Evolutionary conservation across 441 rosid species (phyloP).

Genomic region (Erysimum pusillum): DNA sequence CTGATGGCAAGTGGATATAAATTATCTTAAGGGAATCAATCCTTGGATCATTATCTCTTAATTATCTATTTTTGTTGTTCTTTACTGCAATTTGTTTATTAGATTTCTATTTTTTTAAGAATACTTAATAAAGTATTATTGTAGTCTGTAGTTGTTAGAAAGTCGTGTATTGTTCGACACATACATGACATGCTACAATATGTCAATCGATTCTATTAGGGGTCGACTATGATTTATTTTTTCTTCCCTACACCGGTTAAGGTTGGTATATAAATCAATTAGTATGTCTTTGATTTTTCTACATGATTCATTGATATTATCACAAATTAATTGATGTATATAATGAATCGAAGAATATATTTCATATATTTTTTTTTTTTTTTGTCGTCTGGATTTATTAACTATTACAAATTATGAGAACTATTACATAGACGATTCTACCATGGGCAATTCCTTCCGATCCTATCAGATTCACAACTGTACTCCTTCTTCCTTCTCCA

Average conservation of each 20-base stretch:
- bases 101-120: background rate
- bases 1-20: conserved; percentile 36
- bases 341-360: too few species aligned
- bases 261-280: background rate
- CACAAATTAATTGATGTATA: too few species aligned
- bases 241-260: background rate
- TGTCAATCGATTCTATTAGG: background rate
- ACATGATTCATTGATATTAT: too few species aligned
- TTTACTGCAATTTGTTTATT: conserved; percentile 3
- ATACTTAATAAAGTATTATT: background rate
- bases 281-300: too few species aligned
- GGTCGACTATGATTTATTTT: background rate
- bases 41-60: background rate
- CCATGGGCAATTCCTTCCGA: too few species aligned
- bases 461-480: too few species aligned
- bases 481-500: too few species aligned
- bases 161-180: conserved; percentile 11
- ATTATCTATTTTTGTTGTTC: conserved; percentile 12
- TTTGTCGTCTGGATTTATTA: too few species aligned
- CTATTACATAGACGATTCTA: too few species aligned
- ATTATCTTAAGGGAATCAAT: conserved; percentile 33
- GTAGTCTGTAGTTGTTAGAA: background rate
- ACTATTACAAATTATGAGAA: too few species aligned
- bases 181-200: background rate
- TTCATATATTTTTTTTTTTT: too few species aligned